Percentiles rank a stretch among this genome's conserved stretches.
Conservation (phyloP, 2,329 filamentous ascomycete species). For the Nannizzia gypsea region DNA sequence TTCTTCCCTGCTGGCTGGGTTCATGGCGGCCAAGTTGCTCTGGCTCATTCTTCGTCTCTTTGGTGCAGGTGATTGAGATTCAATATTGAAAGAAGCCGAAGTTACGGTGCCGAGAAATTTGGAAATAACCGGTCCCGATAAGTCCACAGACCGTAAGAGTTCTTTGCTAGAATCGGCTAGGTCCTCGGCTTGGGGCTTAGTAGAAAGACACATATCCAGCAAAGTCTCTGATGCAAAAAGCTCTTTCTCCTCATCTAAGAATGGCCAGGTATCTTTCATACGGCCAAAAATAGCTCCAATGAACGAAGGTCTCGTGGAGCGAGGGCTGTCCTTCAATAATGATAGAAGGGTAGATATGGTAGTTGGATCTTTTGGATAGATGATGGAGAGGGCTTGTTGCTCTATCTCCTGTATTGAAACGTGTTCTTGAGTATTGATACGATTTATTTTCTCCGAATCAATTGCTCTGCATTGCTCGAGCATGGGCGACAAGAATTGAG, state of each 20-base stretch:
- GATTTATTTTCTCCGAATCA: slow-evolving; percentile 39
- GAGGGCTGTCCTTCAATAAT: slow-evolving; percentile 37
- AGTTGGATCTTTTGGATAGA: slow-evolving; percentile 47
- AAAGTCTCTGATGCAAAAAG: slow-evolving; percentile 27
- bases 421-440: slow-evolving; percentile 40
- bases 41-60: slow-evolving; percentile 72
- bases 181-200: slow-evolving; percentile 18
- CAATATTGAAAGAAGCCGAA: slow-evolving; percentile 55
- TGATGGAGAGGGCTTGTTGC: slow-evolving; percentile 40
- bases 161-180: slow-evolving; percentile 41
- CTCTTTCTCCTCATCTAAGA: slow-evolving; percentile 29
- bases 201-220: slow-evolving; percentile 30
- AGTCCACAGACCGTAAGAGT: slow-evolving; percentile 58
- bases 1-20: slow-evolving; percentile 45
- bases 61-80: slow-evolving; percentile 57
- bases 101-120: slow-evolving; percentile 64
- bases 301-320: slow-evolving; percentile 42
- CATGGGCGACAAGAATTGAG: slow-evolving; percentile 62
- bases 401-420: slow-evolving; percentile 41
- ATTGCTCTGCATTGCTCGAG: slow-evolving; percentile 57
- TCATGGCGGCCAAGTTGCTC: slow-evolving; percentile 52
- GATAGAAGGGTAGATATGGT: slow-evolving; percentile 44
- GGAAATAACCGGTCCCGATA: slow-evolving; percentile 60
- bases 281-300: slow-evolving; percentile 55
- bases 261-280: slow-evolving; percentile 59